Conservation (phyloP, 352 stramenopile species). For the Achlya hypogyna region DNA sequence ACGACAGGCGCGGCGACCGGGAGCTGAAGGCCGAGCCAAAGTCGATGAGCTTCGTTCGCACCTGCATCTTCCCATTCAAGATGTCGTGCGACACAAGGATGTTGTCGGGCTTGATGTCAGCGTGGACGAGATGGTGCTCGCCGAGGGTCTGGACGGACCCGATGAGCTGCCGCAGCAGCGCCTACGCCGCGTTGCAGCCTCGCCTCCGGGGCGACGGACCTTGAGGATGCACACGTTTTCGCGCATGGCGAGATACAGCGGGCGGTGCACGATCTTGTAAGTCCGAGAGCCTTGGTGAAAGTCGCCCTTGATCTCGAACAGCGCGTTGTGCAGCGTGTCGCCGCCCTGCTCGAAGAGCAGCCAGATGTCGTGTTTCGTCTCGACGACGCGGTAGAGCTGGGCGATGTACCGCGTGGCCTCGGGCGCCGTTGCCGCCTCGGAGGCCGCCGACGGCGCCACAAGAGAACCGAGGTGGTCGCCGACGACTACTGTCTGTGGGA, state of each 20-base stretch:
- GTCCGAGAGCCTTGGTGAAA: slow-evolving; percentile 8
- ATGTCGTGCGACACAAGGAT: slow-evolving; percentile 5
- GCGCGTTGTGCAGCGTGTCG: slow-evolving; percentile 9
- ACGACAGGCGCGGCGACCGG: neutral
- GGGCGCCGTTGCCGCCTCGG: neutral
- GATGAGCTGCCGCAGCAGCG: slow-evolving; percentile 4
- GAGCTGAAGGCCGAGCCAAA: slow-evolving; percentile 10
- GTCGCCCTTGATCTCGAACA: slow-evolving; percentile 15
- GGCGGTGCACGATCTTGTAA: slow-evolving; percentile 6
- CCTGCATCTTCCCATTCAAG: neutral
- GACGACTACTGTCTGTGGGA: neutral
- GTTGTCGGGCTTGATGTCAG: slow-evolving; percentile 21
- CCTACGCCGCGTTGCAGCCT: neutral
- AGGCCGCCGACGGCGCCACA: neutral
- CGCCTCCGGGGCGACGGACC: neutral
- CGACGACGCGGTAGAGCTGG: neutral
- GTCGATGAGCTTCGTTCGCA: slow-evolving; percentile 10
- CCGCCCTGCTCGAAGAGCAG: slow-evolving; percentile 13
- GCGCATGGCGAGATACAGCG: slow-evolving; percentile 13
- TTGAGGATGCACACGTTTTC: slow-evolving; percentile 8
- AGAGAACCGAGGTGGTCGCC: neutral
- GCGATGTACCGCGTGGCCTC: neutral
- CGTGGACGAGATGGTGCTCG: neutral
- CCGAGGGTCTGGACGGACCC: neutral
- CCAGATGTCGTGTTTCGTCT: slow-evolving; percentile 14